A percentile compares a stretch with the other conserved stretches of the same genome.
These are phyloP conservation scores for Aspergillus homomorphus DNA, from an alignment of 495 filamentous ascomycete genomes.

Conservation along the genomic window DNA sequence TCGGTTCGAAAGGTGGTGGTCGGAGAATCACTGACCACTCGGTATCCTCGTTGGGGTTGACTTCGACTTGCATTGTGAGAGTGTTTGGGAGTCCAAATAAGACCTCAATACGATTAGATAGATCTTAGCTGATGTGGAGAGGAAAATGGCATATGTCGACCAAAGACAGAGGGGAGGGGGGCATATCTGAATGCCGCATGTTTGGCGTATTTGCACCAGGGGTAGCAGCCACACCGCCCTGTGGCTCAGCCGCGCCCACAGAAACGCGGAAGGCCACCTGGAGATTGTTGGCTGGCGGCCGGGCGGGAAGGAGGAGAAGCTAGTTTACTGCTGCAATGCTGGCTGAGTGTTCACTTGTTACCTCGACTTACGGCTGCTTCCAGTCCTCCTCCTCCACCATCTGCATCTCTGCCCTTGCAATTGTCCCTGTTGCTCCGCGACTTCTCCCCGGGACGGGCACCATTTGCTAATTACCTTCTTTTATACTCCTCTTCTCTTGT, in stretches of 20 bases:
- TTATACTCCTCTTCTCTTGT: constrained; percentile 6
- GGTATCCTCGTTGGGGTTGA: constrained; percentile 95
- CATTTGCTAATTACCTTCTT: not conserved
- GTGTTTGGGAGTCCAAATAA: not conserved
- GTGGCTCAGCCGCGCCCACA: constrained; percentile 36
- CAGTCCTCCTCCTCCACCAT: not conserved
- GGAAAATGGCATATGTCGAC: not conserved
- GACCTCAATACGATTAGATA: not conserved
- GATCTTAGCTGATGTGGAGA: not conserved
- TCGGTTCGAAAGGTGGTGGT: constrained; percentile 5
- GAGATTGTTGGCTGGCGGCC: constrained; percentile 31
- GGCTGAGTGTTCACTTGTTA: too few relatives aligned
- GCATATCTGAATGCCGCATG: constrained; percentile 30
- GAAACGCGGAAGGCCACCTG: constrained; percentile 48
- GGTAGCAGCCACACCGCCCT: constrained; percentile 24
- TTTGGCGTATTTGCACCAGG: constrained; percentile 43
- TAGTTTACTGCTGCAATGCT: not conserved
- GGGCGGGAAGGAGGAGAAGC: constrained; percentile 1
- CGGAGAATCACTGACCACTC: constrained; percentile 68
- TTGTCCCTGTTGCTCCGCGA: constrained; percentile 2
- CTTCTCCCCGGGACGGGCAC: constrained; percentile 3
- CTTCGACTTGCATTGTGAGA: constrained; percentile 76
- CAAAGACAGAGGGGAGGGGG: not conserved
- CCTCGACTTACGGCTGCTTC: constrained; percentile 17
- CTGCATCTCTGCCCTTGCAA: constrained; percentile 8